Evolutionary conservation across 148 eudicot species (phyloP).

Genomic region (Vaccinium macrocarpon): DNA sequence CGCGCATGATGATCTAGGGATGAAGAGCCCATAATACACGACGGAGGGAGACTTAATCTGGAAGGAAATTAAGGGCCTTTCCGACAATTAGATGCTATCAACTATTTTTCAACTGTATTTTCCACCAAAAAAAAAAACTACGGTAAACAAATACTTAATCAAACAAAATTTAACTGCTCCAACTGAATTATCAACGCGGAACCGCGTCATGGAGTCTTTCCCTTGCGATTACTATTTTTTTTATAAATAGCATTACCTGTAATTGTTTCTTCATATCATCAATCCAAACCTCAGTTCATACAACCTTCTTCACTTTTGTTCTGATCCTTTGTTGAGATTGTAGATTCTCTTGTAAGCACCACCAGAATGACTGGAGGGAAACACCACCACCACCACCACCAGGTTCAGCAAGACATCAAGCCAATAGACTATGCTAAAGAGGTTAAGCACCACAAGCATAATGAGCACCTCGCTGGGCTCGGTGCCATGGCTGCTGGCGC

Average conservation of each 20-base stretch:
- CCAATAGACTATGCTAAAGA: conserved; percentile 27
- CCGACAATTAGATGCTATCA: neutral
- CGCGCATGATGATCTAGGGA: neutral
- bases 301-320: neutral
- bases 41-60: neutral
- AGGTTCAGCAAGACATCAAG: conserved; percentile 11
- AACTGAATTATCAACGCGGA: neutral
- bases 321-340: too few species aligned
- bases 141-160: neutral
- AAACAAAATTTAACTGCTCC: too few species aligned
- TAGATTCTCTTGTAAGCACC: neutral
- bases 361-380: conserved; percentile 15
- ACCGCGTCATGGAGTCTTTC: neutral
- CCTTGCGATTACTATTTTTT: neutral
- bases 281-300: too few species aligned
- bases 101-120: neutral
- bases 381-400: conserved; percentile 17
- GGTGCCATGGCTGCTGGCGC: conserved; percentile 44
- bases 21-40: neutral
- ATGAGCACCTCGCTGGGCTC: conserved; percentile 28
- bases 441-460: conserved; percentile 40
- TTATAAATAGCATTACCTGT: neutral
- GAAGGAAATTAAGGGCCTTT: neutral
- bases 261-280: neutral
- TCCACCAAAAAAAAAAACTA: too few species aligned